phyloP scores from a whole-genome alignment of 2,329 filamentous ascomycete genomes.

The Alternaria infectoria region DNA sequence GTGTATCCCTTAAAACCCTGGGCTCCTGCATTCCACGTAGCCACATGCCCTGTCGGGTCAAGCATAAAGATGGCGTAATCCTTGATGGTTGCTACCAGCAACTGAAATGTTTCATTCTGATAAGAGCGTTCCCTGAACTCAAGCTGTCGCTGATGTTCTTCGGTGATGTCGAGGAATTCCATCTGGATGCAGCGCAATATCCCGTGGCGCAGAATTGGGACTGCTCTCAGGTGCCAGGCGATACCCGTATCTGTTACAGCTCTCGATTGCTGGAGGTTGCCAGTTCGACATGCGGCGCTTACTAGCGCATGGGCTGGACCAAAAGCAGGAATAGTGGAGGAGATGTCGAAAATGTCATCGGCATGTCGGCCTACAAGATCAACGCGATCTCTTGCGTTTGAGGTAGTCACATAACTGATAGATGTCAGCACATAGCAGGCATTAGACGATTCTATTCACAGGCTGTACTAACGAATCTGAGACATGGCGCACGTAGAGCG shows the following conservation, averaged over 20 bases:
- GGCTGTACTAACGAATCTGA: slow-evolving; percentile 46
- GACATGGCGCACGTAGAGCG: slow-evolving; percentile 62
- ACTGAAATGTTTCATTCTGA: slow-evolving; percentile 64
- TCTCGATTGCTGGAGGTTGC: slow-evolving; percentile 44
- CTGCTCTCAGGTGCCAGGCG: slow-evolving; percentile 48
- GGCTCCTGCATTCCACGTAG: slow-evolving; percentile 65
- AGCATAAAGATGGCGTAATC: slow-evolving; percentile 70
- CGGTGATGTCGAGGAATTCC: slow-evolving; percentile 50
- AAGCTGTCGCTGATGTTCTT: slow-evolving; percentile 41
- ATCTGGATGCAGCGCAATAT: slow-evolving; percentile 52
- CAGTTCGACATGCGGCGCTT: slow-evolving; percentile 46
- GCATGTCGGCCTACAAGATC: slow-evolving; percentile 48
- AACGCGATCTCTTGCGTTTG: slow-evolving; percentile 38
- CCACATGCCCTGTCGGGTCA: slow-evolving; percentile 61
- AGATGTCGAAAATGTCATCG: slow-evolving; percentile 47
- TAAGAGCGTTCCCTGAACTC: slow-evolving; percentile 51
- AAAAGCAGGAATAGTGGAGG: slow-evolving; percentile 46
- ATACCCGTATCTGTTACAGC: slow-evolving; percentile 30
- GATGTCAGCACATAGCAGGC: not conserved
- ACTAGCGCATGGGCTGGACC: slow-evolving; percentile 47
- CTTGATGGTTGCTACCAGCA: slow-evolving; percentile 66
- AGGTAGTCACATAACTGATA: slow-evolving; percentile 42
- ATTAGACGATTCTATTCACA: not conserved
- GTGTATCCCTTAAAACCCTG: slow-evolving; percentile 63
- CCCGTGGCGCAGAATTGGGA: slow-evolving; percentile 52